Base-by-base conservation (phyloP, 2,329 filamentous ascomycete species). In the Fusarium torreyae region DNA sequence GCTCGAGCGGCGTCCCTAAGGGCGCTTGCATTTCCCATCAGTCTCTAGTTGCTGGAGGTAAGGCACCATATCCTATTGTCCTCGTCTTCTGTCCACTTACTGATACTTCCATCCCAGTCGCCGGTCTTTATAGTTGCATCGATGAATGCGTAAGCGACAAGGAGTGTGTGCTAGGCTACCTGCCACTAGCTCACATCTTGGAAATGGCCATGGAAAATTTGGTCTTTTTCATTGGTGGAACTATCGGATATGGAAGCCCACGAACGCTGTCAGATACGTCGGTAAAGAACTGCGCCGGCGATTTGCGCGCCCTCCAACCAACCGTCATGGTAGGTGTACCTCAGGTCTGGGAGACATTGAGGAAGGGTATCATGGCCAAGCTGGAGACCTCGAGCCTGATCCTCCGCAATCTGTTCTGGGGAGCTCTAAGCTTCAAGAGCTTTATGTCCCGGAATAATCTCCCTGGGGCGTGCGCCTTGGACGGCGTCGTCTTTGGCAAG, bases 151-250 rank as follows among this genome's bases (percentile, higher is more conserved):
- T 98, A 50, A 91, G 90, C 63, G 89, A 91, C 60, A 89, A 87
- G 45, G 96, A 99, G 73, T 87, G 88, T 45, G 85, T 98, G 43
- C 87, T 99, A 44, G 94, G 94, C 20, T 99, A 98, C 80, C 88
- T 99, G 17, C 96, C 96, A 2, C 90, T 97, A 54, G 94, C 96
- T 3, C 96, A 99, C 78, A 98, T 98, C 75, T 90, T 99, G 74
- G 96, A 99, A 81, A 96, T 97, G 80, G 92, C 95, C 62, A 93
- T 99, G 71, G 96, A 99, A 82, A 98, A 97, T 79, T 85, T 95
- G 9, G 93, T 92, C 60, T 81, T 99, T 65, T 96, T 91, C 82
- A 93, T 95, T 85, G 96, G 96, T 72, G 94, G 91, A 73, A 94
- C 92, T 33, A 90, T 99, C 84, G 96, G 96, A 60, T 98, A 98